Evolutionary conservation across 129 eudicot genomes (phyloP).

Genomic region (Centrapalus pauciflorus): DNA sequence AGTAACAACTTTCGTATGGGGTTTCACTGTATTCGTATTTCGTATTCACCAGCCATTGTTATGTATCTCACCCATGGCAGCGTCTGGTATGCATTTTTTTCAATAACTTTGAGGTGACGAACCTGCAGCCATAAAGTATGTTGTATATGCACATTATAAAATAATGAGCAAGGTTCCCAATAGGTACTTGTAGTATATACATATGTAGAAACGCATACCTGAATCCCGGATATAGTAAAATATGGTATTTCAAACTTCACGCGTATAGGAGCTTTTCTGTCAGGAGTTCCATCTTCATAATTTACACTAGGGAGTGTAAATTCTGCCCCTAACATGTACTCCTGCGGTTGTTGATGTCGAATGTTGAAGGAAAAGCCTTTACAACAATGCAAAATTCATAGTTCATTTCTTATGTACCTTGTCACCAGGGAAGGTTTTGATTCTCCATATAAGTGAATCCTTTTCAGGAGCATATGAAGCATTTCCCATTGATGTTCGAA

Average conservation of each 20-base stretch:
- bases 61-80: conserved; percentile 78
- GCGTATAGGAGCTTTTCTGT: conserved; percentile 70
- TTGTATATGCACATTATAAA: neutral
- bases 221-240: conserved; percentile 87
- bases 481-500: conserved; percentile 82
- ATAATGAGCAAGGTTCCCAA: too few relatives aligned
- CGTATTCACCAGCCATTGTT: conserved; percentile 69
- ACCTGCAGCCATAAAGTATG: conserved; percentile 33
- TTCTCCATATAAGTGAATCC: conserved; percentile 74
- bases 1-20: neutral
- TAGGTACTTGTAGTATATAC: neutral
- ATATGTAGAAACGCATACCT: conserved; percentile 42
- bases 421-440: conserved; percentile 79
- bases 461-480: conserved; percentile 86
- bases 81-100: conserved; percentile 63
- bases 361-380: neutral
- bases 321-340: conserved; percentile 71
- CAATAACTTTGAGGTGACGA: conserved; percentile 55
- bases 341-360: conserved; percentile 36
- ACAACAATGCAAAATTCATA: neutral
- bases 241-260: conserved; percentile 93
- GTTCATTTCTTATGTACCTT: conserved; percentile 38
- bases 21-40: conserved; percentile 44
- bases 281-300: conserved; percentile 63
- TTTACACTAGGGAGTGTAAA: conserved; percentile 67